Evolutionary conservation across 176 grass and related monocot species (phyloP), one percentile per base, ranked within the genome.

Genomic region (Cenchrus americanus): DNA sequence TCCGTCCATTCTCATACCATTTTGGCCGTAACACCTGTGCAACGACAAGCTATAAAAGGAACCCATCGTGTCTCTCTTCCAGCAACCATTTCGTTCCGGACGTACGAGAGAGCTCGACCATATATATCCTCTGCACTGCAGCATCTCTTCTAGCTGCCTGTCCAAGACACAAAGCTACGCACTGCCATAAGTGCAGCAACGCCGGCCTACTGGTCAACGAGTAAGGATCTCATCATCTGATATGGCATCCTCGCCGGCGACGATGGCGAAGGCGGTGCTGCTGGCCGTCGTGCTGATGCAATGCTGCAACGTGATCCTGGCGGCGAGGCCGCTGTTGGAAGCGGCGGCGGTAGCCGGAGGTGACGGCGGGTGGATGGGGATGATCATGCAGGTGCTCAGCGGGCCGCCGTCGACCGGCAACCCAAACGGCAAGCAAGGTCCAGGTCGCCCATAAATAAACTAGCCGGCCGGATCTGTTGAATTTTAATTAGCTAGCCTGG

Each of bases 241-340:
- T n/a, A 59, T 59, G 21, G 1, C 57, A 48, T 26, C 44, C 17
- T 34, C 58, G 32, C 9, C 73, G 61, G 18, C 61, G 77, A 9
- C 0, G 26, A 80, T 17, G 30, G 30, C 30, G 48, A 67, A n/a
- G 65, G 63, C 21, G 49, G 49, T 8, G n/a, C 13, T 69, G 37
- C 32, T 81, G 14, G 79, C 65, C 8, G n/a, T 69, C 21, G 11
- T 74, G 59, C 21, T 59, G 44, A 65, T 83, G 46, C 81, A 83
- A 18, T 83, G 59, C 70, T 65, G 59, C 46, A 18, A 26, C 27
- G 70, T 7, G 70, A 64, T 64, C 70, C 59, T 75, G 46, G 46
- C 70, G 30, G 70, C 81, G 46, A 83, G 81, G 59, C 70, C 46
- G 19, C 2, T 83, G 69, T 14, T 53, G 77, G 62, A 53, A 23